Conservation (phyloP, 2,329 filamentous ascomycete genomes). For the Cadophora sp. region DNA sequence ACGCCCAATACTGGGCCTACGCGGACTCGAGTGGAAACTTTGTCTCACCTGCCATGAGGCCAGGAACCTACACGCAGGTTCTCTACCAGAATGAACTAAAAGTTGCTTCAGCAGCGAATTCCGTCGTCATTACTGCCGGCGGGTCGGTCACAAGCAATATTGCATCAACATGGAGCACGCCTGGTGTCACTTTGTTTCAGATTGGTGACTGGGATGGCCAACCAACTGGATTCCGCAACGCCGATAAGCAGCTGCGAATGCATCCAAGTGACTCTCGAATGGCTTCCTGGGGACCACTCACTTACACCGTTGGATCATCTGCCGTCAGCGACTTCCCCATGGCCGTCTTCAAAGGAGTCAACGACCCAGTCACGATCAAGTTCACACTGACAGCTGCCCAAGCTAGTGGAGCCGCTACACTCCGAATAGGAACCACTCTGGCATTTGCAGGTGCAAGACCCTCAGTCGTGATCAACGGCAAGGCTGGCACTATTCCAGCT, state of each 20-base stretch:
- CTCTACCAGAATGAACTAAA: constrained; percentile 66
- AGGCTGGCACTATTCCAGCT: constrained; percentile 54
- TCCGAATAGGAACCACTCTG: constrained; percentile 70
- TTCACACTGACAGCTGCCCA: constrained; percentile 59
- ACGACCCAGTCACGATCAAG: constrained; percentile 65
- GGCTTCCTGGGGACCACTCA: constrained; percentile 64
- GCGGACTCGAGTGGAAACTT: constrained; percentile 61
- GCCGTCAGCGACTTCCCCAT: constrained; percentile 64
- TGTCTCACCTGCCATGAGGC: constrained; percentile 70
- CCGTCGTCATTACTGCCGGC: constrained; percentile 58
- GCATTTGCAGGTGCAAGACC: constrained; percentile 66
- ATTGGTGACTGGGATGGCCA: constrained; percentile 72
- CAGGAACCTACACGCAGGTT: constrained; percentile 72
- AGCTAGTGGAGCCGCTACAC: constrained; percentile 59
- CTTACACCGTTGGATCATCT: constrained; percentile 66
- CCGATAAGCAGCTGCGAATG: constrained; percentile 71
- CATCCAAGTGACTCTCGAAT: constrained; percentile 71
- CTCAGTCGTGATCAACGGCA: constrained; percentile 62
- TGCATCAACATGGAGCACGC: constrained; percentile 52
- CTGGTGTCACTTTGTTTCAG: constrained; percentile 63
- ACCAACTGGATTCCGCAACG: constrained; percentile 70
- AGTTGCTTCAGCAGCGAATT: constrained; percentile 53
- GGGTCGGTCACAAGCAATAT: constrained; percentile 57
- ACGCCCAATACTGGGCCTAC: constrained; percentile 70
- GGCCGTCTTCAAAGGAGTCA: constrained; percentile 68